Base-by-base conservation (phyloP, 2,329 filamentous ascomycete species). In the Fusarium sp. region DNA sequence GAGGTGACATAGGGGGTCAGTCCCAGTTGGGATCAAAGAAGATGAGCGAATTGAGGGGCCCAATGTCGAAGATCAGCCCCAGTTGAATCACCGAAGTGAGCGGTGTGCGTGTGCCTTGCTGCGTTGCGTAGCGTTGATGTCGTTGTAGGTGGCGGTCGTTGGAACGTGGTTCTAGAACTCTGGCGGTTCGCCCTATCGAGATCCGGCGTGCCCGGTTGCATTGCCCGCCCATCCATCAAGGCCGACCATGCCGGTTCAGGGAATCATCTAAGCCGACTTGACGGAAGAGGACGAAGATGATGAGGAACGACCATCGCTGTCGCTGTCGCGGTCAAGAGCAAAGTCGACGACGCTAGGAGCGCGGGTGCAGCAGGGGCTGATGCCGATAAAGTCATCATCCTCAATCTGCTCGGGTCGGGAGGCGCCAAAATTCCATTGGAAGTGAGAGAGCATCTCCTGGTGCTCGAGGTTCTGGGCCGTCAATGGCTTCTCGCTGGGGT, bases 311-410 rank as follows among this genome's bases (percentile, higher is more conserved):
- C 67, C 73, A 43, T 78, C 76, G 69, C 74, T 79, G 39, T 79
- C 77, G 52, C 68, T 75, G 58, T 70, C 72, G 13, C 57, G 60
- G 59, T 77, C 76, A 11, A 75, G 18, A 11, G 67, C 68, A 43
- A 78, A 76, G 66, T 82, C 77, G 56, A 80, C 77, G 35, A 85
- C 66, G 71, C 84, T 86, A 59, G 79, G 78, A 20, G 79, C 73
- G 23, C 84, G 81, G 34, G 85, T 86, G 73, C 82, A 85, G 76
- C 86, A 84, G 23, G 86, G 86, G 76, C 86, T 87, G 75, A 87
- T 78, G 61, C 82, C 83, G 18, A 77, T 67, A 66, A 82, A 83
- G 72, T 79, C 82, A 30, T 79, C 71, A 6, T 74, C 76, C 64
- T 83, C 79, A 23, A 84, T 73, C 72, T 83, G 82, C 41, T 77